phyloP scores from a whole-genome alignment of 192 early-diverging fungal genomes.

The Podila verticillata region DNA sequence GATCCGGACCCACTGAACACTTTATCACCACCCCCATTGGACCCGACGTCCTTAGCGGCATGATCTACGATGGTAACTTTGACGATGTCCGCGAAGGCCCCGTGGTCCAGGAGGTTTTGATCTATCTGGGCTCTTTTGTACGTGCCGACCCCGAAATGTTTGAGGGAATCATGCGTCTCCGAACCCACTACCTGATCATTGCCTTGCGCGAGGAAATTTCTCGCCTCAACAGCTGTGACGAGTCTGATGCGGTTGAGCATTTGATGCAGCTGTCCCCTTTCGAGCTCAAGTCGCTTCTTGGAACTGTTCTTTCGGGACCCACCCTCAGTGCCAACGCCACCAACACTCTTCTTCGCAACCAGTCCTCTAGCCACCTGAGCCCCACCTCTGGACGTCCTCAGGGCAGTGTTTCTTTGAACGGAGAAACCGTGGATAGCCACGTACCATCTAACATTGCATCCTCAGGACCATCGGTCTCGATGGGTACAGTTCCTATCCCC shows the following conservation, averaged over 20 bases:
- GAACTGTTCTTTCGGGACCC: constrained; percentile 72
- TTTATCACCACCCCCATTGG: constrained; percentile 73
- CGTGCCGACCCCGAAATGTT: constrained; percentile 70
- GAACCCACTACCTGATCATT: constrained; percentile 83
- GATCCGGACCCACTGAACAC: constrained; percentile 69
- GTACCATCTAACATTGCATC: constrained; percentile 1
- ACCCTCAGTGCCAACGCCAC: constrained; percentile 50
- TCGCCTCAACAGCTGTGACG: constrained; percentile 71
- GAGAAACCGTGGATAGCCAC: background rate
- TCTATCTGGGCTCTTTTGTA: constrained; percentile 77
- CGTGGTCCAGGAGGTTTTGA: constrained; percentile 83
- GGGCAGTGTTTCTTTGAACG: background rate
- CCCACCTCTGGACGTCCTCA: constrained; percentile 19
- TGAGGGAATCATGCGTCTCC: constrained; percentile 80
- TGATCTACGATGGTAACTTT: constrained; percentile 67
- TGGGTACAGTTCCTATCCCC: constrained; percentile 7
- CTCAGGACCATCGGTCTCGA: constrained; percentile 10
- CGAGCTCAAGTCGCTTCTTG: constrained; percentile 76
- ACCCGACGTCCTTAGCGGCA: constrained; percentile 67
- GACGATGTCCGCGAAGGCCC: constrained; percentile 84
- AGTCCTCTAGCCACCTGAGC: constrained; percentile 48
- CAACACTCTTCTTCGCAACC: constrained; percentile 46
- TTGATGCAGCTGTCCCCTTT: constrained; percentile 84
- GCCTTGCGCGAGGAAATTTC: constrained; percentile 86
- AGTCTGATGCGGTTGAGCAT: constrained; percentile 78